Conservation (phyloP, 75 land plant genomes). For the Cupressus sempervirens region DNA sequence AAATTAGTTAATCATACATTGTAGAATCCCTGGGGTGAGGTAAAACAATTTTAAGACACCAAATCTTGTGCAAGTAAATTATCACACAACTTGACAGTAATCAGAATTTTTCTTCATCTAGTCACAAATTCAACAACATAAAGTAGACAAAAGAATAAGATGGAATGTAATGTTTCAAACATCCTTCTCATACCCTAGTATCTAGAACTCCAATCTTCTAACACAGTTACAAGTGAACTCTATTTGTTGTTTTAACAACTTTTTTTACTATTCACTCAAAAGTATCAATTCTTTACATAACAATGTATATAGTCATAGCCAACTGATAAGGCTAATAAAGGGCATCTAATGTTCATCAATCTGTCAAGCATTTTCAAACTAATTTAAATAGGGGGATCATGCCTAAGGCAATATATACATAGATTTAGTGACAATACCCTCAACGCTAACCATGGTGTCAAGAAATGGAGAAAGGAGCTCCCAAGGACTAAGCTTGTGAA, state of each 20-base stretch:
- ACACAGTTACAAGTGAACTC: not conserved
- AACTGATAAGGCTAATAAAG: no score
- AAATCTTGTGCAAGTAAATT: not conserved
- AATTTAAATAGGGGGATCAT: no score
- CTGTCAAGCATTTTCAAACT: no score
- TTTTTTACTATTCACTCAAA: no score
- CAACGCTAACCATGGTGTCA: conserved; percentile 93
- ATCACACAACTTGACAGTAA: not conserved
- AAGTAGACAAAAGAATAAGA: not conserved
- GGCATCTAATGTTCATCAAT: no score
- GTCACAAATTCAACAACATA: not conserved
- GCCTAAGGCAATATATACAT: not conserved
- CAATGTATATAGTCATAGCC: no score
- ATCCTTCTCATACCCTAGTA: not conserved
- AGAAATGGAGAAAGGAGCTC: conserved; percentile 92
- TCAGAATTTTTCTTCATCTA: not conserved
- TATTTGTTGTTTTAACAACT: no score
- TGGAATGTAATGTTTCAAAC: not conserved
- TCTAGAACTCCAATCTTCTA: not conserved
- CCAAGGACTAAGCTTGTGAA: conserved; percentile 87
- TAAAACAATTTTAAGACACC: not conserved
- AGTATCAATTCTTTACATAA: no score
- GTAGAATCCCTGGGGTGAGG: not conserved
- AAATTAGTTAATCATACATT: not conserved
- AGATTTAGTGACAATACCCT: conserved; percentile 99